Evolutionary conservation across 129 eudicot genomes (phyloP), one percentile per base, ranked within the genome.

Genomic region (Artemisia argyi): DNA sequence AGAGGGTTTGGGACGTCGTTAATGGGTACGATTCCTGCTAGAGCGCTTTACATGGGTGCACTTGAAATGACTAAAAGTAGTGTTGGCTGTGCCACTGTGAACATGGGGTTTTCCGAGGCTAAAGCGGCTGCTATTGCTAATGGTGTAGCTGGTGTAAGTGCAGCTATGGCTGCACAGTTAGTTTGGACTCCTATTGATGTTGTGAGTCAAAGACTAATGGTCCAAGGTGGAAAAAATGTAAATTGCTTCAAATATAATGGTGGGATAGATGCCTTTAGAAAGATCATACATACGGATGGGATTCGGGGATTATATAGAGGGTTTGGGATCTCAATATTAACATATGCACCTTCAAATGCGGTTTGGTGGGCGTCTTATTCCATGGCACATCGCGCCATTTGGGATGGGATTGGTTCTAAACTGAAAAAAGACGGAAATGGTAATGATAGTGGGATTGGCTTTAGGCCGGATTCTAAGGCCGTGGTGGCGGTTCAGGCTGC

Each of bases 121-220:
- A 73, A 83, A 7, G 86, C 93, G 6, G 80, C 89, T 0, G 79
- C 92, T 1, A 72, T 91, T 7, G 96, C 97, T 10, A 91, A 84
- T 65, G 96, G 87, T 48, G 84, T 86, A 0, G 97, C 91, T 12
- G 96, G 97, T 1, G 61, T 91, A 3, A 88, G 83, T 47, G 90
- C 96, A 15, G 80, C 97, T 24, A 84, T 86, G 88, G 92, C 92
- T 0, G 93, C 97, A 22, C 97, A 91, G 62, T 50, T 91, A 57
- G 97, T 91, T 68, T 91, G 97, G 97, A 91, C 97, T 1, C 97
- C 96, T 0, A 75, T 88, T 65, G 97, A 91, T 81, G 97, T 91
- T 26, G 82, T 91, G 20, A 91, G 96, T 73, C 97, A 91, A 84
- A 80, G 96, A 64, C 53, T 91, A 18, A 91, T 88, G 97, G 88